These are phyloP conservation scores for Lycium barbarum DNA, from an alignment of 257 asterid genomes.

Conservation along the genomic window DNA sequence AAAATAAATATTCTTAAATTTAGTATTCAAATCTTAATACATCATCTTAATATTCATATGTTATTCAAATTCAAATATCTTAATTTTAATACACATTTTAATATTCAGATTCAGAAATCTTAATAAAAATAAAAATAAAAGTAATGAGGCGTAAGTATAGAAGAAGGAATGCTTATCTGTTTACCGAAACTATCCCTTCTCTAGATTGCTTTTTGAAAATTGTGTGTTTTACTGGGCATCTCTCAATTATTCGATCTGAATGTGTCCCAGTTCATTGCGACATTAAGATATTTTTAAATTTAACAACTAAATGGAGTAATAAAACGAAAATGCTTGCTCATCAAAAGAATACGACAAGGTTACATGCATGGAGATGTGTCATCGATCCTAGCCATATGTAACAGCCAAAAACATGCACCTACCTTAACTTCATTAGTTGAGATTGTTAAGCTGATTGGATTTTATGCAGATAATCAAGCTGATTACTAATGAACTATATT, in stretches of 20 bases:
- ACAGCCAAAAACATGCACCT: constrained; percentile 6
- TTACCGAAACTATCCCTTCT: not conserved
- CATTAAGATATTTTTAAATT: not conserved
- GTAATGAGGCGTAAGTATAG: too few relatives aligned
- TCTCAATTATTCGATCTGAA: not conserved
- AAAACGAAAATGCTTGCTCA: not conserved
- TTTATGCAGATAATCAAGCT: not conserved
- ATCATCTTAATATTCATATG: too few relatives aligned
- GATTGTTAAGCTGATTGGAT: not conserved
- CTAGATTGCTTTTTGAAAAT: not conserved
- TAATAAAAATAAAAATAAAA: too few relatives aligned
- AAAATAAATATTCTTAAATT: too few relatives aligned
- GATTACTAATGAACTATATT: not conserved
- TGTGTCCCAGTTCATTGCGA: not conserved
- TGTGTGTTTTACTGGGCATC: not conserved
- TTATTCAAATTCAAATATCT: too few relatives aligned
- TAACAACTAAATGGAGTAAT: not conserved
- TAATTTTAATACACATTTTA: too few relatives aligned
- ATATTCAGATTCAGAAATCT: too few relatives aligned
- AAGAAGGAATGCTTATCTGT: not conserved
- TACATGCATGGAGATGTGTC: not conserved
- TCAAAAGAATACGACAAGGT: not conserved
- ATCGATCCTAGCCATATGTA: not conserved
- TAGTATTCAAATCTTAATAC: too few relatives aligned
- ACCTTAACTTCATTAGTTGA: not conserved